phyloP scores from a whole-genome alignment of 1,139 yeast species.

The Candida tropicalis region DNA sequence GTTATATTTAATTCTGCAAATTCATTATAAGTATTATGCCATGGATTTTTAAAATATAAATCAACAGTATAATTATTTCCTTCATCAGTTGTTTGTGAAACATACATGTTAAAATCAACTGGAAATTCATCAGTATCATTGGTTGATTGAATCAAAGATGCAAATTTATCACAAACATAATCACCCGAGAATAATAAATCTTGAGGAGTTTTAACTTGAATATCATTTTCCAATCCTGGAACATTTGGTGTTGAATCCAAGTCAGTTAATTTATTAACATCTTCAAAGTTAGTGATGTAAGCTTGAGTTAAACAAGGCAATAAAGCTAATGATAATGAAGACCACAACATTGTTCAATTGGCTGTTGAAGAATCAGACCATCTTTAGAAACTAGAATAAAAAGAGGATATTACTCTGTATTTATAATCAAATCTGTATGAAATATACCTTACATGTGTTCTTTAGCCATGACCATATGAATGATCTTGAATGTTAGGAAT shows the following conservation, averaged over 20 bases:
- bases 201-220: conserved; percentile 16
- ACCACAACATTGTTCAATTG: conserved; percentile 5
- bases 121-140: conserved; percentile 21
- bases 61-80: conserved; percentile 23
- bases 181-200: conserved; percentile 19
- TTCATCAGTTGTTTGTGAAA: conserved; percentile 16
- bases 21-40: conserved; percentile 15
- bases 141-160: conserved; percentile 19
- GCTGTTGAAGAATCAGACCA: too few species aligned
- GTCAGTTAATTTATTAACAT: conserved; percentile 12
- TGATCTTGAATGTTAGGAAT: too few species aligned
- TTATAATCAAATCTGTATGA: too few species aligned
- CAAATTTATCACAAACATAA: conserved; percentile 24
- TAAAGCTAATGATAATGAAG: conserved; percentile 9
- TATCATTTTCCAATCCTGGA: conserved; percentile 4
- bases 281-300: conserved; percentile 27
- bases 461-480: too few species aligned
- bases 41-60: conserved; percentile 22
- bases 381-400: too few species aligned
- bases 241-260: not conserved
- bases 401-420: too few species aligned
- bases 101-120: conserved; percentile 22
- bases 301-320: conserved; percentile 24
- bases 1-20: conserved; percentile 21
- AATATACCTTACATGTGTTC: too few species aligned